Conservation (phyloP, 805 yeast genomes). For the Yarrowia alimentaria region DNA sequence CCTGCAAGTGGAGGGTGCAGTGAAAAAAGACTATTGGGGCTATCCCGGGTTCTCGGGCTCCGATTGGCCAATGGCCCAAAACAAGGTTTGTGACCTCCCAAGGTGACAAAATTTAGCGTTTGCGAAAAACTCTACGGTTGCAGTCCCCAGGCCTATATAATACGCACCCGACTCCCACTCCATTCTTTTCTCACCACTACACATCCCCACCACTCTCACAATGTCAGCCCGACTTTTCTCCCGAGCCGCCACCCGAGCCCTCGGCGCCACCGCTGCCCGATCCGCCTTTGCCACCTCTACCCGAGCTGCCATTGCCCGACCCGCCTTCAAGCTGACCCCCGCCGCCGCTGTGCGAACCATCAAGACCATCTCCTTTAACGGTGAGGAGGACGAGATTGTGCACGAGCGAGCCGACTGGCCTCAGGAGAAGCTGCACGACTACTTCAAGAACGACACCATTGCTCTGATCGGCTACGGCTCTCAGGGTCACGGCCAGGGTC, state of each 20-base stretch:
- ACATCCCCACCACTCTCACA: background rate
- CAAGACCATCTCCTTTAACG: slow-evolving; percentile 95
- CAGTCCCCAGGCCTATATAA: slow-evolving; percentile 23
- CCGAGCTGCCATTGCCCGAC: slow-evolving; percentile 55
- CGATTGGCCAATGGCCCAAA: slow-evolving; percentile 23
- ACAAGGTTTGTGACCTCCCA: too few species aligned
- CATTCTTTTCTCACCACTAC: background rate
- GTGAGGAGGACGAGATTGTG: slow-evolving; percentile 81
- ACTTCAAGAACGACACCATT: slow-evolving; percentile 96
- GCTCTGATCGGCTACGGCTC: slow-evolving; percentile 99
- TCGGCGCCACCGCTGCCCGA: slow-evolving; percentile 48
- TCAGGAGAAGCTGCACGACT: slow-evolving; percentile 88
- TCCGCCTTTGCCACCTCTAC: slow-evolving; percentile 47
- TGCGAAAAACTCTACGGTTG: too few species aligned
- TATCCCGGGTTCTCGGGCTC: background rate
- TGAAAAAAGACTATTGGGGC: too few species aligned
- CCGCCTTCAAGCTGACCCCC: slow-evolving; percentile 46
- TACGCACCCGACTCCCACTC: background rate
- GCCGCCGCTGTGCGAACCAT: slow-evolving; percentile 78
- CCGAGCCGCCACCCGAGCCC: slow-evolving; percentile 42
- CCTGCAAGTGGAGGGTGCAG: too few species aligned
- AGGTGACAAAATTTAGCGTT: too few species aligned
- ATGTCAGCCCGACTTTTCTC: slow-evolving; percentile 28
- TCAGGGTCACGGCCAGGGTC: slow-evolving; percentile 99
- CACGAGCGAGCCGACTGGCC: slow-evolving; percentile 99